phyloP scores from a whole-genome alignment of 2,329 filamentous ascomycete species.

The Aotearoamyces nothofagi region DNA sequence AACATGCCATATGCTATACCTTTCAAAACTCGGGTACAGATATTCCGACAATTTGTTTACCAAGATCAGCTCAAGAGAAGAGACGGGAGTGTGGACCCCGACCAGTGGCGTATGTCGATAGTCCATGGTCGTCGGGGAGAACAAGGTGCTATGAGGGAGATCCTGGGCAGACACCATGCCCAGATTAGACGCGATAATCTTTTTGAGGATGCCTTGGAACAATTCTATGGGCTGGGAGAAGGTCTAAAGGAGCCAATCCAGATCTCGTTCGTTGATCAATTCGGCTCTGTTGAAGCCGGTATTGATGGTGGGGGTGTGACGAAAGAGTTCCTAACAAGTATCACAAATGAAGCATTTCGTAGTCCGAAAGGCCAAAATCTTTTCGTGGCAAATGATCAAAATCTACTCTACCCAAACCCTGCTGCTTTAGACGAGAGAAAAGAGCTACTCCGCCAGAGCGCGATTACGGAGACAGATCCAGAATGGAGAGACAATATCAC shows the following conservation, averaged over 20 bases:
- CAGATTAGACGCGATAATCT: slow-evolving; percentile 64
- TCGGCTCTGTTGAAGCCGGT: slow-evolving; percentile 73
- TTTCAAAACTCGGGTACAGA: slow-evolving; percentile 78
- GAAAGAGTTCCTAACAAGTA: slow-evolving; percentile 86
- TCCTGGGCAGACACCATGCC: slow-evolving; percentile 52
- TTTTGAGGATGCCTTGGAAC: slow-evolving; percentile 72
- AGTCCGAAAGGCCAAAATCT: slow-evolving; percentile 40
- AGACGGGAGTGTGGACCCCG: slow-evolving; percentile 57
- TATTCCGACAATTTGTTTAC: slow-evolving; percentile 85
- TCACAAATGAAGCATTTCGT: slow-evolving; percentile 73
- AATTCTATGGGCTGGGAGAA: slow-evolving; percentile 70
- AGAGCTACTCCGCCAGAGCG: slow-evolving; percentile 35
- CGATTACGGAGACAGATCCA: slow-evolving; percentile 33
- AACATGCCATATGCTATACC: slow-evolving; percentile 97
- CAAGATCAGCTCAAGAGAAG: slow-evolving; percentile 64
- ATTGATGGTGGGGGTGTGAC: slow-evolving; percentile 96
- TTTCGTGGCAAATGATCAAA: slow-evolving; percentile 74
- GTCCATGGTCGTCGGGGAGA: slow-evolving; percentile 14
- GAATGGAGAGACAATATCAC: slow-evolving; percentile 41
- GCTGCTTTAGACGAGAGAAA: slow-evolving; percentile 55
- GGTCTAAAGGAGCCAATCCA: slow-evolving; percentile 89
- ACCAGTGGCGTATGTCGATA: slow-evolving; percentile 55
- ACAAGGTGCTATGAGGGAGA: slow-evolving; percentile 16
- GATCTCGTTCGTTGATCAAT: slow-evolving; percentile 90
- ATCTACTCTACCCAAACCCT: slow-evolving; percentile 81